These are phyloP conservation scores for Quercus rubra DNA, from an alignment of 306 rosid species.

Conservation along the genomic window DNA sequence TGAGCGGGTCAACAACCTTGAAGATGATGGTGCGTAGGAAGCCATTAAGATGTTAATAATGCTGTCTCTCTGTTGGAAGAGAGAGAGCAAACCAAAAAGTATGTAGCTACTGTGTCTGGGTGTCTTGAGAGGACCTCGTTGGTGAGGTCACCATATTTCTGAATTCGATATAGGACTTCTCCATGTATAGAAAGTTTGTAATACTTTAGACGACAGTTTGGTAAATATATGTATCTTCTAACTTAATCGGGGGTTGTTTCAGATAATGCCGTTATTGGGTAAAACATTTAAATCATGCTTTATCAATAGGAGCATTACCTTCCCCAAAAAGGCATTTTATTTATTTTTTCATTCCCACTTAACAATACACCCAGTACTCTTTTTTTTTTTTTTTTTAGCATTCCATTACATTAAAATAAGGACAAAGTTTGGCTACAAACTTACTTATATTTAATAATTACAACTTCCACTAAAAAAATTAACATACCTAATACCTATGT, in stretches of 20 bases:
- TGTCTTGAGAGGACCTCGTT: not conserved
- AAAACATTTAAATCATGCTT: not conserved
- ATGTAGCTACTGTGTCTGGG: not conserved
- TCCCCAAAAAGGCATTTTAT: too few species aligned
- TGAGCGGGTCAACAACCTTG: conserved; percentile 53
- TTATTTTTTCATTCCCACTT: too few species aligned
- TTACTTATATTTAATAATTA: too few species aligned
- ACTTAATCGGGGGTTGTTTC: not conserved
- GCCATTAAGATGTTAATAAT: not conserved
- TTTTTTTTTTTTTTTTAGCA: fast-evolving
- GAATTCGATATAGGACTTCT: not conserved
- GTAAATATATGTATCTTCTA: not conserved
- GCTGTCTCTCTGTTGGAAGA: not conserved
- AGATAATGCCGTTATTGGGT: too few species aligned
- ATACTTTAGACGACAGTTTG: not conserved
- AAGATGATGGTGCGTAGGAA: conserved; percentile 47
- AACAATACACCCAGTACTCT: too few species aligned
- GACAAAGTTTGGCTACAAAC: too few species aligned
- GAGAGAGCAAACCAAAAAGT: not conserved
- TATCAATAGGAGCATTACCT: too few species aligned
- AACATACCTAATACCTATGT: too few species aligned
- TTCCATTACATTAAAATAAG: too few species aligned
- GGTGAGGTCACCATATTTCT: not conserved
- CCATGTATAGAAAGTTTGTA: not conserved
- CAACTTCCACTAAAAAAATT: too few species aligned